Percentiles rank a stretch among this genome's conserved stretches.
These are phyloP conservation scores for Hypoxylon fuscum DNA, from an alignment of 495 filamentous ascomycete genomes.

Conservation along the genomic window DNA sequence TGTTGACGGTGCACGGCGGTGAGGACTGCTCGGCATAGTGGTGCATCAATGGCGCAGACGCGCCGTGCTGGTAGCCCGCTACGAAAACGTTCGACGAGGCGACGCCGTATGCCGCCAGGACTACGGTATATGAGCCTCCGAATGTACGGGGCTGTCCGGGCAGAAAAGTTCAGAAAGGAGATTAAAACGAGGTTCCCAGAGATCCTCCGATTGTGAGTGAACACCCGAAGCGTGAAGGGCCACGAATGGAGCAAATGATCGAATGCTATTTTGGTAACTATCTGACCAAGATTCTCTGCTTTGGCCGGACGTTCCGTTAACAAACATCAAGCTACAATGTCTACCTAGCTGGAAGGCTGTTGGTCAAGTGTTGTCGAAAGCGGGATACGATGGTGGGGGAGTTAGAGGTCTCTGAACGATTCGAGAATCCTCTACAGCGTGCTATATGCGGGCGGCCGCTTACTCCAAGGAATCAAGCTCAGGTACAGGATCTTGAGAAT, in stretches of 20 bases:
- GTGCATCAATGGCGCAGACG: slow-evolving; percentile 40
- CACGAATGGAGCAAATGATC: background rate
- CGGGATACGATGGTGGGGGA: slow-evolving; percentile 19
- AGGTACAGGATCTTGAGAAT: slow-evolving; percentile 37
- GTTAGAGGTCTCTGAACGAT: slow-evolving; percentile 11
- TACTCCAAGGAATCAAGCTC: slow-evolving; percentile 20
- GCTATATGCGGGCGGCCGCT: slow-evolving; percentile 27
- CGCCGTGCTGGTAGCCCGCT: slow-evolving; percentile 46
- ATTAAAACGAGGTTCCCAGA: background rate
- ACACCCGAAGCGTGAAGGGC: slow-evolving; percentile 1
- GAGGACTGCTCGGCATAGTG: slow-evolving; percentile 46
- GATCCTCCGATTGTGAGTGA: slow-evolving; percentile 1
- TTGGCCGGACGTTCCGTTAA: slow-evolving; percentile 7
- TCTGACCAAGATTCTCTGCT: slow-evolving; percentile 1
- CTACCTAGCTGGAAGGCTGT: slow-evolving; percentile 1
- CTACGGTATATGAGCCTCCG: slow-evolving; percentile 31
- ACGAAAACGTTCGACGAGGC: slow-evolving; percentile 40
- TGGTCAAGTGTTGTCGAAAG: slow-evolving; percentile 21
- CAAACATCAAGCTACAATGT: background rate
- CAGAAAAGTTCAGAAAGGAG: slow-evolving; percentile 2
- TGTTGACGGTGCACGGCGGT: slow-evolving; percentile 45
- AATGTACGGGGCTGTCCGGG: slow-evolving; percentile 17
- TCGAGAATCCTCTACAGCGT: slow-evolving; percentile 17
- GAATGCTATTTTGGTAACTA: slow-evolving; percentile 12
- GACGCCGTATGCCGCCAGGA: slow-evolving; percentile 48